Conservation (phyloP, 768 basidiomycete species). For the Hydnomerulius pinastri region DNA sequence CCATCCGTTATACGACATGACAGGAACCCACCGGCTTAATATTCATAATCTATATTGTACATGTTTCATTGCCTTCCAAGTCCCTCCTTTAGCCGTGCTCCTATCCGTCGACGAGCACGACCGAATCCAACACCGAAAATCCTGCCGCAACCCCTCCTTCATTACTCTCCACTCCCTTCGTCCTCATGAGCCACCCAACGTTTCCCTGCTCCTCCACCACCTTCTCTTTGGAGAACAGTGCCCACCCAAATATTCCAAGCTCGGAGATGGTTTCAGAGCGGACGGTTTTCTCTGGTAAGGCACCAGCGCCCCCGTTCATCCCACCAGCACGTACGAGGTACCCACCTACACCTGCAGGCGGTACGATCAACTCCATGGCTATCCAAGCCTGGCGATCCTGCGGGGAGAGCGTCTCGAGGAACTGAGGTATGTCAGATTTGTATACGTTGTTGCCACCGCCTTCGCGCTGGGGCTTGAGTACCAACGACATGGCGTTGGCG, state of each 20-base stretch:
- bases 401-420: slow-evolving; percentile 62
- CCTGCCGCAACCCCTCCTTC: slow-evolving; percentile 56
- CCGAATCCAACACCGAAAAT: slow-evolving; percentile 72
- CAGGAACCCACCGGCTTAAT: too few relatives aligned
- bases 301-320: not conserved
- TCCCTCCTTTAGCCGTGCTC: not conserved
- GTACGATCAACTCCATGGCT: slow-evolving; percentile 89
- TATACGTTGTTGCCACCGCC: slow-evolving; percentile 98
- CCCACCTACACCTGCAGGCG: slow-evolving; percentile 67
- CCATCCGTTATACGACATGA: too few relatives aligned
- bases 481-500: slow-evolving; percentile 52
- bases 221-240: slow-evolving; percentile 61
- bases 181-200: slow-evolving; percentile 83
- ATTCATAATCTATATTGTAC: too few relatives aligned
- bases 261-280: slow-evolving; percentile 81
- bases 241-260: slow-evolving; percentile 90
- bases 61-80: not conserved
- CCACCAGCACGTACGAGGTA: slow-evolving; percentile 76
- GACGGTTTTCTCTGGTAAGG: slow-evolving; percentile 32
- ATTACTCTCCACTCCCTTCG: slow-evolving; percentile 87
- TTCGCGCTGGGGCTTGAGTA: slow-evolving; percentile 97
- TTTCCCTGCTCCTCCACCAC: slow-evolving; percentile 56
- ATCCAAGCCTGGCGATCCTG: slow-evolving; percentile 86
- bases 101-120: slow-evolving; percentile 51
- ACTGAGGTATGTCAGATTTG: slow-evolving; percentile 74